These are phyloP conservation scores for Talaromyces atroroseus DNA, from an alignment of 2,329 filamentous ascomycete species.

Conservation along the genomic window DNA sequence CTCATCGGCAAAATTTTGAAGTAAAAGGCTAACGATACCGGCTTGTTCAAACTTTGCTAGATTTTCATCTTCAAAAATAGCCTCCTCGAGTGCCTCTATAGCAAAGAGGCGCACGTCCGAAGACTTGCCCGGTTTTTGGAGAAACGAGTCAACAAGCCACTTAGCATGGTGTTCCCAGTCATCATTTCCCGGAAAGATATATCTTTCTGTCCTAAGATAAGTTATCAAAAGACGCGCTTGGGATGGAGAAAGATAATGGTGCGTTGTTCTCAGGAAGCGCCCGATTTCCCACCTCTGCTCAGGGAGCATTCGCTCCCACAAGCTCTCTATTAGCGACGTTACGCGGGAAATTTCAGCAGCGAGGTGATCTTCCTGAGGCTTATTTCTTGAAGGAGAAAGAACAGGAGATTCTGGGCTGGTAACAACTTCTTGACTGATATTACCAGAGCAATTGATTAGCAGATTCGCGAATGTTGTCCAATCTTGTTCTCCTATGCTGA, in stretches of 20 bases:
- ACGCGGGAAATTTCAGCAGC: slow-evolving; percentile 34
- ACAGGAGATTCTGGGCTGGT: slow-evolving; percentile 9
- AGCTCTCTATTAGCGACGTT: slow-evolving; percentile 29
- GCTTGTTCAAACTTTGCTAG: slow-evolving; percentile 27
- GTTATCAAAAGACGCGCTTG: slow-evolving; percentile 36
- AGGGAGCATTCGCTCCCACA: slow-evolving; percentile 33
- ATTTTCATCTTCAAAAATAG: slow-evolving; percentile 28
- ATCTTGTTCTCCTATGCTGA: slow-evolving; percentile 26
- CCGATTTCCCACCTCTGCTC: slow-evolving; percentile 33
- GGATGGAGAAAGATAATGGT: slow-evolving; percentile 32
- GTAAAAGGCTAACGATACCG: slow-evolving; percentile 28
- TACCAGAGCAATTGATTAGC: slow-evolving; percentile 31
- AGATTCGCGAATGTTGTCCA: slow-evolving; percentile 31
- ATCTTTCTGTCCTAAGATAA: slow-evolving; percentile 27
- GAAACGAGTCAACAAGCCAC: slow-evolving; percentile 32
- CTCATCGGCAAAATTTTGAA: slow-evolving; percentile 32
- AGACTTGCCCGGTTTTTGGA: slow-evolving; percentile 32
- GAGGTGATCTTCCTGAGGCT: slow-evolving; percentile 32
- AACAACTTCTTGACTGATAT: slow-evolving; percentile 24
- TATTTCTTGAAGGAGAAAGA: slow-evolving; percentile 21
- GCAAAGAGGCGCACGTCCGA: slow-evolving; percentile 37
- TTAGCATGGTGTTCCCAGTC: slow-evolving; percentile 31
- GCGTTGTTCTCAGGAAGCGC: slow-evolving; percentile 31
- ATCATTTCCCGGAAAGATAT: slow-evolving; percentile 29
- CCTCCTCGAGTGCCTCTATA: slow-evolving; percentile 35